Evolutionary conservation across 2,329 filamentous ascomycete genomes (phyloP).

Genomic region (Didymella lethalis): DNA sequence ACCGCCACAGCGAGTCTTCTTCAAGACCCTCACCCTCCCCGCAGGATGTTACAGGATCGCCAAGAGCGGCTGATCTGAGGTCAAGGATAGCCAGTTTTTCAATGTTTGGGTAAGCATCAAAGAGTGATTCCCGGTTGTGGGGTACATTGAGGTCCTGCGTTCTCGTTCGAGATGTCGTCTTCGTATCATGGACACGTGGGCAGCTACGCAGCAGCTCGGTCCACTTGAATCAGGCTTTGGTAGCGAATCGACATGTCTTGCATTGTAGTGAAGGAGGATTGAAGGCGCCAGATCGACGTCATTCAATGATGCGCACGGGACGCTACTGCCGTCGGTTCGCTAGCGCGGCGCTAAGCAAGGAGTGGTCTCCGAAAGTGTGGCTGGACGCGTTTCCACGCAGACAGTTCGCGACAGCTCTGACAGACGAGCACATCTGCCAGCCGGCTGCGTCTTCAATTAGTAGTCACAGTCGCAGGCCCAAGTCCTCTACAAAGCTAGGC

Average conservation of each 20-base stretch:
- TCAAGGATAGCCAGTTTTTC: conserved; percentile 17
- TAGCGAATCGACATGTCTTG: conserved; percentile 11
- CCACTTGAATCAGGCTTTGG: background rate
- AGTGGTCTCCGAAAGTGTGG: conserved; percentile 13
- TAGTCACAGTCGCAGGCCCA: background rate
- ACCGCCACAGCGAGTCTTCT: background rate
- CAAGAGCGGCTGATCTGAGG: conserved; percentile 28
- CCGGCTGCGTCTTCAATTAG: background rate
- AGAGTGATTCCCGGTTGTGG: conserved; percentile 1
- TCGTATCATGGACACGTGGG: conserved; percentile 7
- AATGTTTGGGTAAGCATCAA: background rate
- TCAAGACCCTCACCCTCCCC: conserved; percentile 9
- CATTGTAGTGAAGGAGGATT: conserved; percentile 6
- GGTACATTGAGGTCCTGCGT: background rate
- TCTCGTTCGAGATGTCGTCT: background rate
- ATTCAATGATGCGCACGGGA: conserved; percentile 14
- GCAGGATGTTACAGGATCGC: conserved; percentile 21
- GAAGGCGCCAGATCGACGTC: conserved; percentile 8
- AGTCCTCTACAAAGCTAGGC: too few relatives aligned
- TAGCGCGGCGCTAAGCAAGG: conserved; percentile 4
- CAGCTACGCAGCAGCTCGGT: conserved; percentile 3
- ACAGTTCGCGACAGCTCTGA: conserved; percentile 9
- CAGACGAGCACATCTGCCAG: background rate
- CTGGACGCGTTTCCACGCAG: conserved; percentile 14
- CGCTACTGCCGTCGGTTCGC: conserved; percentile 18